Conservation (phyloP, 345 rosid genomes). For the Brassica napus region Da-Ae NC_063452.1:59065001-59065500, state of each 20-base stretch:
- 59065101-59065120: constrained; percentile 6
- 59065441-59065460: background rate
- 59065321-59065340: background rate
- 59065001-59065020: constrained; percentile 49
- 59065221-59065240: background rate
- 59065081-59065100: constrained; percentile 3
- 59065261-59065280: background rate
- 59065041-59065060: constrained; percentile 36
- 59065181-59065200: constrained; percentile 16
- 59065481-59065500: background rate
- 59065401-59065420: background rate
- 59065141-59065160: background rate
- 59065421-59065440: background rate
- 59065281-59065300: background rate
- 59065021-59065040: constrained; percentile 52
- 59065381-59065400: background rate
- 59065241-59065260: background rate
- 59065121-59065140: background rate
- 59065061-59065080: background rate
- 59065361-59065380: background rate
- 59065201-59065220: background rate
- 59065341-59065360: background rate
- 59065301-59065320: background rate
- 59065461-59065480: background rate
- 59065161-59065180: background rate